Evolutionary conservation across 495 filamentous ascomycete species (phyloP).

Genomic region (Xylaria nigripes): DNA sequence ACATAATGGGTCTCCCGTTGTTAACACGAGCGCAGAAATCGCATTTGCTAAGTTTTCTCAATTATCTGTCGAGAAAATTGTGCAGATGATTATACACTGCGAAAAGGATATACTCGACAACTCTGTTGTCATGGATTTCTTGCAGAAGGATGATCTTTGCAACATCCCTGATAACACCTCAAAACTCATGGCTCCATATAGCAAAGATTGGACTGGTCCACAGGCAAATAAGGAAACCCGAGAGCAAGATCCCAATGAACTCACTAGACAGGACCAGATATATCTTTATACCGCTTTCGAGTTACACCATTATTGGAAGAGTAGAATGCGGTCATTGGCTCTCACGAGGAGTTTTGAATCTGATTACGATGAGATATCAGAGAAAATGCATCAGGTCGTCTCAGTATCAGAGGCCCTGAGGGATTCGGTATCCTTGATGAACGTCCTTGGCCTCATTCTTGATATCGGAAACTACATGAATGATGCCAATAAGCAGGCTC

Average conservation of each 20-base stretch:
- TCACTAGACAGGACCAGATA: constrained; percentile 91
- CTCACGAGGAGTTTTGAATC: constrained; percentile 77
- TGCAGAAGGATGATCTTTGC: constrained; percentile 86
- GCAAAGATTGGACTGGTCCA: constrained; percentile 91
- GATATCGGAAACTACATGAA: constrained; percentile 99
- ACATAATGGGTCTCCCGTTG: background rate
- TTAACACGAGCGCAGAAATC: constrained; percentile 53
- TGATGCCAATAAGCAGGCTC: constrained; percentile 95
- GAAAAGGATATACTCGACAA: constrained; percentile 89
- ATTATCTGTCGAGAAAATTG: constrained; percentile 68
- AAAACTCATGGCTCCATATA: constrained; percentile 90
- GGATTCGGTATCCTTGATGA: constrained; percentile 87
- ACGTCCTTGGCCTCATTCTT: constrained; percentile 88
- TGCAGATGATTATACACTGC: constrained; percentile 91
- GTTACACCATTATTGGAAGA: constrained; percentile 97
- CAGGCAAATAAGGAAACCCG: constrained; percentile 69
- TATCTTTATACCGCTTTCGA: constrained; percentile 91
- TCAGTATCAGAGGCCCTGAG: constrained; percentile 79
- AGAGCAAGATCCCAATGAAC: constrained; percentile 79
- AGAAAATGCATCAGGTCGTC: constrained; percentile 74
- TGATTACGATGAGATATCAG: constrained; percentile 86
- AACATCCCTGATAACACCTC: constrained; percentile 81
- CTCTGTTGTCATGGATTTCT: constrained; percentile 91
- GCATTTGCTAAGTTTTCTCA: constrained; percentile 83
- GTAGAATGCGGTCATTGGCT: constrained; percentile 80